Conservation (phyloP, 2,329 filamentous ascomycete genomes). For the Macrophomina phaseolina region DNA sequence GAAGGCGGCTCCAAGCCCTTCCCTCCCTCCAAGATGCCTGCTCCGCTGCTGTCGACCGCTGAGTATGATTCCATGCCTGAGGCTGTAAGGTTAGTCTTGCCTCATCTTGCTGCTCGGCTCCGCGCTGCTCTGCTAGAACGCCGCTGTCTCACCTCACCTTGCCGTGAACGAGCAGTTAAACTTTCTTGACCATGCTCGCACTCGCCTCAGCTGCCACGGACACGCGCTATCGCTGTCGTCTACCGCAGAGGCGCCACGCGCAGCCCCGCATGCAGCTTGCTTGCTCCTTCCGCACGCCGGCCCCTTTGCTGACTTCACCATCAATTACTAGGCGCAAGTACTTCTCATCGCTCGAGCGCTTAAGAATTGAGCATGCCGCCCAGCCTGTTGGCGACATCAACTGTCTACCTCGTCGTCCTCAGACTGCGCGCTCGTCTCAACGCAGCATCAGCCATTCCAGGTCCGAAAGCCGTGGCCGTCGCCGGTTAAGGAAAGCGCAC, state of each 20-base stretch:
- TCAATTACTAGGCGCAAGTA: conserved; percentile 60
- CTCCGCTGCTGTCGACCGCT: conserved; percentile 40
- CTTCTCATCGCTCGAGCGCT: conserved; percentile 74
- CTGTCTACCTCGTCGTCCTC: conserved; percentile 27
- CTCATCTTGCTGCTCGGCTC: conserved; percentile 15
- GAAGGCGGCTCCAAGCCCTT: conserved; percentile 5
- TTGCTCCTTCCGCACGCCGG: neutral
- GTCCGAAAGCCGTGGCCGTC: conserved; percentile 31
- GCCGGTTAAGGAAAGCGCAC: conserved; percentile 44
- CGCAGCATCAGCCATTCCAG: conserved; percentile 23
- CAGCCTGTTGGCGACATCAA: conserved; percentile 13
- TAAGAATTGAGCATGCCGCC: conserved; percentile 64
- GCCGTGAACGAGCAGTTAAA: neutral
- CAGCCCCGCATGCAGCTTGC: conserved; percentile 5
- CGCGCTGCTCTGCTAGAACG: conserved; percentile 25
- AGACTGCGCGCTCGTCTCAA: conserved; percentile 18
- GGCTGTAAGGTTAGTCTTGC: conserved; percentile 50
- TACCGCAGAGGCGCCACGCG: neutral
- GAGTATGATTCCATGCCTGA: conserved; percentile 50
- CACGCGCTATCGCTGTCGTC: neutral
- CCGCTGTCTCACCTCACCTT: conserved; percentile 32
- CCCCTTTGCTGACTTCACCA: conserved; percentile 31
- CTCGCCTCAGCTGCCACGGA: neutral
- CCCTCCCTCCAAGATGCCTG: conserved; percentile 24
- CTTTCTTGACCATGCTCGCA: neutral